phyloP scores from a whole-genome alignment of 768 basidiomycete genomes.

The Mycena rebaudengoi region DNA sequence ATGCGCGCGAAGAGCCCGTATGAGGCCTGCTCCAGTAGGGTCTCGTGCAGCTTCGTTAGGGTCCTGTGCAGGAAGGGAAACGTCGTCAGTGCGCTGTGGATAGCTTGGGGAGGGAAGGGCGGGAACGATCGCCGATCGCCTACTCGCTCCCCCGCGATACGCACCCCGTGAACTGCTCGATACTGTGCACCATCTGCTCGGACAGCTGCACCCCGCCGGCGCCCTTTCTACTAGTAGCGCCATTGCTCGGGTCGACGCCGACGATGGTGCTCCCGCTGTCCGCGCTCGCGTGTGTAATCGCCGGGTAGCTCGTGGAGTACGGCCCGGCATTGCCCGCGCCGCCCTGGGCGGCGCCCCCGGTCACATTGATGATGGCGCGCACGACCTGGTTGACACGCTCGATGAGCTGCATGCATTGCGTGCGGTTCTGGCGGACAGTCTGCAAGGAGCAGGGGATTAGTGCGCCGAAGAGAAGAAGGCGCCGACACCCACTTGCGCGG shows the following conservation, averaged over 20 bases:
- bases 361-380: conserved; percentile 22
- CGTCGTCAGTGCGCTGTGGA: not conserved
- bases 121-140: not conserved
- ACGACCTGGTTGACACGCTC: conserved; percentile 29
- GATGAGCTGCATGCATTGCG: conserved; percentile 15
- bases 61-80: not conserved
- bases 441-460: not conserved
- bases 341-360: conserved; percentile 12
- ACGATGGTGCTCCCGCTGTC: no score
- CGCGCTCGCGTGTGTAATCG: no score
- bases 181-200: no score
- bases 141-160: no score
- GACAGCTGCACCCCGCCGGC: no score
- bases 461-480: not conserved
- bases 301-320: no score
- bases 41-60: conserved; percentile 1
- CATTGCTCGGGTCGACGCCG: no score
- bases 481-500: conserved; percentile 10
- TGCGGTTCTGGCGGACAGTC: conserved; percentile 16
- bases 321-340: not conserved
- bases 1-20: conserved; percentile 11
- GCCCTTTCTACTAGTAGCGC: no score
- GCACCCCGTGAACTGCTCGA: conserved; percentile 11
- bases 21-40: conserved; percentile 2
- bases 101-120: not conserved